Percentiles rank a stretch among this genome's conserved stretches.
These are phyloP conservation scores for Metschnikowia dekortorum DNA, from an alignment of 805 yeast species.

Conservation along the genomic window DNA sequence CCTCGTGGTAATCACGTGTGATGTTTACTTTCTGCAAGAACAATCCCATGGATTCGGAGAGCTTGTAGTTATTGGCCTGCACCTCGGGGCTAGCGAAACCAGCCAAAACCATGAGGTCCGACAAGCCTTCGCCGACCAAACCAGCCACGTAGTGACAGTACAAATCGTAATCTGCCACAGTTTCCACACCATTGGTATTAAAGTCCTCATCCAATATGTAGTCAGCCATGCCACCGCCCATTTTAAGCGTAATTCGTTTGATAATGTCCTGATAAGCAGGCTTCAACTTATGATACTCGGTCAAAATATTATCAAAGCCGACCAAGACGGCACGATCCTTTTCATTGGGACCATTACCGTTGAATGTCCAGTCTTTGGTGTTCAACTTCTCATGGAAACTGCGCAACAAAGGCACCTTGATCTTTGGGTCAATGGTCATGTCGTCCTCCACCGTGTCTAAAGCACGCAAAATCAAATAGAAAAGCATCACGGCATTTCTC, in stretches of 20 bases:
- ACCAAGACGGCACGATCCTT: conserved; percentile 76
- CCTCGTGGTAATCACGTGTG: conserved; percentile 92
- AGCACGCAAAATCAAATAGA: conserved; percentile 83
- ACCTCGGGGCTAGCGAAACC: conserved; percentile 53
- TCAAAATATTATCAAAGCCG: conserved; percentile 67
- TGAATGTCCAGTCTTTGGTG: conserved; percentile 73
- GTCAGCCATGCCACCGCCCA: conserved; percentile 99
- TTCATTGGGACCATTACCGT: conserved; percentile 70
- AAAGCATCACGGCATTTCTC: conserved; percentile 74
- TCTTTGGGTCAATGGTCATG: conserved; percentile 69
- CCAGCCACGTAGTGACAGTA: conserved; percentile 99
- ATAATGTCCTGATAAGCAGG: conserved; percentile 76
- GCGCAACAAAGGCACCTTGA: conserved; percentile 73
- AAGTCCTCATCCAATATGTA: conserved; percentile 75
- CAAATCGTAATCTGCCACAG: conserved; percentile 76
- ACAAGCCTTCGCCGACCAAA: conserved; percentile 92
- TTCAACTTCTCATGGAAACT: conserved; percentile 60
- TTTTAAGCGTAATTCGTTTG: conserved; percentile 68
- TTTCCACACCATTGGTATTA: conserved; percentile 72
- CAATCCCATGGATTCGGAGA: conserved; percentile 86
- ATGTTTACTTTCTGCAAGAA: conserved; percentile 95
- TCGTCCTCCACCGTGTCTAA: conserved; percentile 96
- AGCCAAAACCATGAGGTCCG: conserved; percentile 75
- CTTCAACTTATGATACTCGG: conserved; percentile 68
- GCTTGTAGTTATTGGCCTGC: conserved; percentile 48